Percentiles rank a stretch among this genome's conserved stretches.
These are phyloP conservation scores for Lactarius akahatsu DNA, from an alignment of 768 basidiomycete species.

Conservation along the genomic window DNA sequence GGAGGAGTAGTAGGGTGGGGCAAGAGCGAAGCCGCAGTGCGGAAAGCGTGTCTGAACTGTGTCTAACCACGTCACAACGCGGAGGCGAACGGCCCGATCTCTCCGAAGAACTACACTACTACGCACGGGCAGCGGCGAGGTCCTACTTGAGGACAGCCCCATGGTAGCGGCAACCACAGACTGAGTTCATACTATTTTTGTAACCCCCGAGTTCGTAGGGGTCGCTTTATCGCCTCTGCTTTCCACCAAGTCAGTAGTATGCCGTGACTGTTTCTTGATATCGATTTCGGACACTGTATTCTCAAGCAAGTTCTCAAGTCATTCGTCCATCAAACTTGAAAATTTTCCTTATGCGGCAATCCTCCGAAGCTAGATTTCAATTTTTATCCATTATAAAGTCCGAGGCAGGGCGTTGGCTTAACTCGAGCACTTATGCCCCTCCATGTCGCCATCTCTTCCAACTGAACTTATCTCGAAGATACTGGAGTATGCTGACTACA, in stretches of 20 bases:
- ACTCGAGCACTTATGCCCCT: neutral
- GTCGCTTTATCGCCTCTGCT: neutral
- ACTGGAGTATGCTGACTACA: conserved; percentile 8
- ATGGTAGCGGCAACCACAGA: too few relatives aligned
- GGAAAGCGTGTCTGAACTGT: neutral
- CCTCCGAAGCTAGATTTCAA: neutral
- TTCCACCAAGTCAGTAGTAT: neutral
- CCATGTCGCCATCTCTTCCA: neutral
- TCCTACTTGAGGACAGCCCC: too few relatives aligned
- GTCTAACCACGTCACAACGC: neutral
- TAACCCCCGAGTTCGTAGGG: neutral
- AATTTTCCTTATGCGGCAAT: neutral
- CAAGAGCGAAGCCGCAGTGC: neutral
- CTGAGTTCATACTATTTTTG: neutral
- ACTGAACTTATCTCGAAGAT: conserved; percentile 2
- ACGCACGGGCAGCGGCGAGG: too few relatives aligned
- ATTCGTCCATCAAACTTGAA: neutral
- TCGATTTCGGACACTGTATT: neutral
- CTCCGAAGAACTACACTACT: neutral
- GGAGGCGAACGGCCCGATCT: neutral
- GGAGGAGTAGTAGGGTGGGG: neutral
- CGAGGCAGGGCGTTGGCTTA: neutral
- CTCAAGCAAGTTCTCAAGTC: neutral
- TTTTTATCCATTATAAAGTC: neutral
- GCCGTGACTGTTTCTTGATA: neutral